Percentiles rank a stretch among this genome's conserved stretches.
Conservation (phyloP, 306 rosid genomes). For the Ziziphus jujuba region DNA sequence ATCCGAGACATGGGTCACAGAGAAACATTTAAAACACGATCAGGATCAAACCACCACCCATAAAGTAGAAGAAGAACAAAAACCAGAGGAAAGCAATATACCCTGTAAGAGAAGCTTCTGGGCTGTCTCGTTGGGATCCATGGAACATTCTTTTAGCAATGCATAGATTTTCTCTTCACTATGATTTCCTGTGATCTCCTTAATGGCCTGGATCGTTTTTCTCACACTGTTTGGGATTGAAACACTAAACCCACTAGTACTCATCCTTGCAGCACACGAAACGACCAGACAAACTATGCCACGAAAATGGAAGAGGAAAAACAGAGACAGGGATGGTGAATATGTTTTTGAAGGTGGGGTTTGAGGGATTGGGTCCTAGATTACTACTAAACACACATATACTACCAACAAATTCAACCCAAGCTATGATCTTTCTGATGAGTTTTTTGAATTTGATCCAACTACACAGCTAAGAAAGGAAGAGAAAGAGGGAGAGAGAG, state of each 20-base stretch:
- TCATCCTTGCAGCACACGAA: slow-evolving; percentile 55
- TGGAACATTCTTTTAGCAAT: slow-evolving; percentile 91
- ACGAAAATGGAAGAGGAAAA: neutral
- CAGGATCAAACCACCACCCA: slow-evolving; percentile 23
- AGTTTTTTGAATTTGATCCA: slow-evolving; percentile 49
- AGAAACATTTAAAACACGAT: slow-evolving; percentile 26
- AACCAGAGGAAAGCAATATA: slow-evolving; percentile 20
- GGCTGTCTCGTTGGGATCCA: slow-evolving; percentile 97
- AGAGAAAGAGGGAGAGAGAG: slow-evolving; percentile 22
- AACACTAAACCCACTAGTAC: slow-evolving; percentile 78
- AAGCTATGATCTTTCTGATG: slow-evolving; percentile 25
- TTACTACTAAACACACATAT: slow-evolving; percentile 29
- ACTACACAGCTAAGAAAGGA: slow-evolving; percentile 13
- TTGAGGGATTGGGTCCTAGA: slow-evolving; percentile 27
- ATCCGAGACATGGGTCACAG: slow-evolving; percentile 42
- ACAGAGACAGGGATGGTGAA: slow-evolving; percentile 18
- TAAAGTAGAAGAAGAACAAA: neutral
- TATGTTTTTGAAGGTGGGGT: slow-evolving; percentile 3
- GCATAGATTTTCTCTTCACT: slow-evolving; percentile 87
- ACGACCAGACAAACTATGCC: slow-evolving; percentile 19
- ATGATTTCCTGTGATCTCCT: slow-evolving; percentile 85
- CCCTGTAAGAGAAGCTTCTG: slow-evolving; percentile 96
- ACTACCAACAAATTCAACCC: neutral
- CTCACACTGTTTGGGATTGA: slow-evolving; percentile 68
- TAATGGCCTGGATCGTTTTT: slow-evolving; percentile 76